Conservation (phyloP, 495 filamentous ascomycete species). For the Hyaloscypha bicolor region DNA sequence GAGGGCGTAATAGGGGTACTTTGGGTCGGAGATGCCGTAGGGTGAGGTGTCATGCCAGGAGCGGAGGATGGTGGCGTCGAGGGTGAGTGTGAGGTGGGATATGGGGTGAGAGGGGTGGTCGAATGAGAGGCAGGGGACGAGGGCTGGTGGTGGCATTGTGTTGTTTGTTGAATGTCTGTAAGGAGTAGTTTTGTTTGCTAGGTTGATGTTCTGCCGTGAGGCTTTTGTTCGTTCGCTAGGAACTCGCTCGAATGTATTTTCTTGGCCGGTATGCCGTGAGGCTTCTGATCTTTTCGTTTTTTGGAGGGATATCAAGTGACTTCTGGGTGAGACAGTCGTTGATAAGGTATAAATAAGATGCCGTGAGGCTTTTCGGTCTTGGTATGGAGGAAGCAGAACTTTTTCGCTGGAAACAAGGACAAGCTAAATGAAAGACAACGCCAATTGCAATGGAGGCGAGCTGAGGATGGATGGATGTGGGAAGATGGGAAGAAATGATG, state of each 20-base stretch:
- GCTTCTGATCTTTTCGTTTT: neutral
- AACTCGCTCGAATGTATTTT: neutral
- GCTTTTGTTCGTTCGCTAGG: neutral
- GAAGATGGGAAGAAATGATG: neutral
- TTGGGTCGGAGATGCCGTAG: slow-evolving; percentile 14
- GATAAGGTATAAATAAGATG: neutral
- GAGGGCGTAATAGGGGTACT: slow-evolving; percentile 25
- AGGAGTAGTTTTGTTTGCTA: neutral
- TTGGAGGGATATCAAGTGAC: neutral
- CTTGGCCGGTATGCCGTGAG: neutral
- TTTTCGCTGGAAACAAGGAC: slow-evolving; percentile 1
- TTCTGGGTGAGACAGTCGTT: neutral
- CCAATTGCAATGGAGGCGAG: neutral
- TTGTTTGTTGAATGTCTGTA: neutral
- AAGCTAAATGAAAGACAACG: neutral
- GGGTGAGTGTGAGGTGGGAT: slow-evolving; percentile 17
- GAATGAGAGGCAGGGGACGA: slow-evolving; percentile 11
- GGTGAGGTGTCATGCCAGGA: slow-evolving; percentile 21
- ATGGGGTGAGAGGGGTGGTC: slow-evolving; percentile 10
- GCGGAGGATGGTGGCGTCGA: slow-evolving; percentile 24
- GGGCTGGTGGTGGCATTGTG: neutral
- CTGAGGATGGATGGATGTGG: neutral
- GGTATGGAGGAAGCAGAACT: neutral
- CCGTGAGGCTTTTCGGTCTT: neutral
- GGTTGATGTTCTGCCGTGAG: neutral